phyloP scores from a whole-genome alignment of 2,329 filamentous ascomycete species.

The Westerdykella sp. region DNA sequence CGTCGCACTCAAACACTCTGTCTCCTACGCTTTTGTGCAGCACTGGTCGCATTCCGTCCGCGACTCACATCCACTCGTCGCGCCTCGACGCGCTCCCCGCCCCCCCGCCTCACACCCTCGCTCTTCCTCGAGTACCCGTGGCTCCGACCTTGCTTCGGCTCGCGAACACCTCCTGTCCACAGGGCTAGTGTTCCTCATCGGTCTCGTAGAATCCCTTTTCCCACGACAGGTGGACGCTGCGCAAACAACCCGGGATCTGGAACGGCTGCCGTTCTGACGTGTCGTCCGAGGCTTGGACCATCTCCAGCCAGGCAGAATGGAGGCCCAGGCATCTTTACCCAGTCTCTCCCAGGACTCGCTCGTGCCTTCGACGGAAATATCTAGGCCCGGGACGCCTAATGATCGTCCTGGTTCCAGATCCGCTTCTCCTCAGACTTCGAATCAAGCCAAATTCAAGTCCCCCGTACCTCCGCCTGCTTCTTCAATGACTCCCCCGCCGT shows the following conservation, averaged over 20 bases:
- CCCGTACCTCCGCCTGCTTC: conserved; percentile 42
- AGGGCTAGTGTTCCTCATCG: too few species aligned
- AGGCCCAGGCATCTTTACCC: conserved; percentile 21
- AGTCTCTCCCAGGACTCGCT: conserved; percentile 23
- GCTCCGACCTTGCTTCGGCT: too few species aligned
- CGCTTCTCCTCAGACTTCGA: conserved; percentile 13
- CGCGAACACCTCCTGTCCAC: too few species aligned
- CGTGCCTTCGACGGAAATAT: conserved; percentile 28
- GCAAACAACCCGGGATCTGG: background rate
- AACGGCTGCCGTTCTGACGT: conserved; percentile 19
- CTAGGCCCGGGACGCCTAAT: conserved; percentile 22
- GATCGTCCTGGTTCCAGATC: conserved; percentile 16
- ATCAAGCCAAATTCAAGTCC: conserved; percentile 29
- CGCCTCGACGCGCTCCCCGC: conserved; percentile 14
- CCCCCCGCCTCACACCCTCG: conserved; percentile 9
- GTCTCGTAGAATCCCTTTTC: too few species aligned
- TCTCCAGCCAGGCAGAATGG: conserved; percentile 24
- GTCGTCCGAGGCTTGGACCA: conserved; percentile 19
- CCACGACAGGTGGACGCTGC: too few species aligned
- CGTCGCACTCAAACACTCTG: conserved; percentile 7
- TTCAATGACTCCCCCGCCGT: conserved; percentile 60
- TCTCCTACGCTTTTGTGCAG: conserved; percentile 2
- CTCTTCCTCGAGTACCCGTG: conserved; percentile 5
- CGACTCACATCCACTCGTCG: conserved; percentile 8
- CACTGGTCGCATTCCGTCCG: conserved; percentile 11